Conservation (phyloP, 2,329 filamentous ascomycete species). For the Colletotrichum ledebouriae region DNA sequence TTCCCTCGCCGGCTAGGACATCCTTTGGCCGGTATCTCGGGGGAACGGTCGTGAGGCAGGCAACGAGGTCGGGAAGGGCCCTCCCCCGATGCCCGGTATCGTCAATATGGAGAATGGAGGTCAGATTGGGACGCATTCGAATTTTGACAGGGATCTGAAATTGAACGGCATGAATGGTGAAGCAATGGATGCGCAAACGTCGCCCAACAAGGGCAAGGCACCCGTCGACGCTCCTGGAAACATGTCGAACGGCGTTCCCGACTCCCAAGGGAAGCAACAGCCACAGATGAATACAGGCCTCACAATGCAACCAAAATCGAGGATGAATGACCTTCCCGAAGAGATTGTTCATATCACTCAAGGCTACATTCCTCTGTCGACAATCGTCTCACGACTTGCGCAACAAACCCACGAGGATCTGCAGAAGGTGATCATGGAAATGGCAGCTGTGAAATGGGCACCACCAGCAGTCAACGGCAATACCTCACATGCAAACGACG, state of each 20-base stretch:
- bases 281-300: slow-evolving; percentile 34
- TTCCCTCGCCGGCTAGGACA: slow-evolving; percentile 3
- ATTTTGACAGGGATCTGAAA: slow-evolving; percentile 66
- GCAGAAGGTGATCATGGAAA: slow-evolving; percentile 74
- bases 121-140: slow-evolving; percentile 66
- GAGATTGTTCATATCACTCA: slow-evolving; percentile 79
- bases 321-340: slow-evolving; percentile 71
- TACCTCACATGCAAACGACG: slow-evolving; percentile 53
- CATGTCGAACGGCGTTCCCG: slow-evolving; percentile 47
- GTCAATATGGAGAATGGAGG: slow-evolving; percentile 69
- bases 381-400: slow-evolving; percentile 81
- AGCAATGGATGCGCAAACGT: slow-evolving; percentile 44
- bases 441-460: slow-evolving; percentile 77
- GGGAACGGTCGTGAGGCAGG: slow-evolving; percentile 42
- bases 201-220: slow-evolving; percentile 52
- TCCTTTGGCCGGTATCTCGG: slow-evolving; percentile 9
- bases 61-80: slow-evolving; percentile 37
- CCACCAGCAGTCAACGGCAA: slow-evolving; percentile 65
- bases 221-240: slow-evolving; percentile 44
- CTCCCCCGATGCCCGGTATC: slow-evolving; percentile 62
- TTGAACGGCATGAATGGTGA: slow-evolving; percentile 61
- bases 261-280: slow-evolving; percentile 44
- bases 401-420: slow-evolving; percentile 88
- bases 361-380: slow-evolving; percentile 81
- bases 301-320: slow-evolving; percentile 35